These are phyloP conservation scores for Botrytis aclada DNA, from an alignment of 2,329 filamentous ascomycete species.

Conservation along the genomic window DNA sequence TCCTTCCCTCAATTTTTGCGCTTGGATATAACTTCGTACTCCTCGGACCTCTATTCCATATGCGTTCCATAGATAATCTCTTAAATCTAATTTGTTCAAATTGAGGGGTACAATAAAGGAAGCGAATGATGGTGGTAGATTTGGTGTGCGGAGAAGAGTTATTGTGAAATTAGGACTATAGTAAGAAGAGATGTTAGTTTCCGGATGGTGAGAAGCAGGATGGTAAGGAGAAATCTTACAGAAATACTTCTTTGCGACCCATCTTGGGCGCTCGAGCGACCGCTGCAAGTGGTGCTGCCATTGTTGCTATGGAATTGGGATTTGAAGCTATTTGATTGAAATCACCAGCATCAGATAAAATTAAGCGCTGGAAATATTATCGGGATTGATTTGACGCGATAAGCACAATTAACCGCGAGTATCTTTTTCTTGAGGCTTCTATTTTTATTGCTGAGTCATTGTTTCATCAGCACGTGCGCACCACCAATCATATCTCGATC, in stretches of 20 bases:
- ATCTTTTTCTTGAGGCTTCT: neutral
- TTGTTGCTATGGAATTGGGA: slow-evolving; percentile 10
- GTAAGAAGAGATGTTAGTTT: slow-evolving; percentile 13
- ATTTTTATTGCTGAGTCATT: neutral
- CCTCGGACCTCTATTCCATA: slow-evolving; percentile 72
- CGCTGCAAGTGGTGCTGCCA: slow-evolving; percentile 25
- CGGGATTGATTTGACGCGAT: neutral
- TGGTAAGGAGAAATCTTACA: slow-evolving; percentile 44
- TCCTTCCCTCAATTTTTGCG: slow-evolving; percentile 59
- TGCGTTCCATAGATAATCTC: slow-evolving; percentile 86
- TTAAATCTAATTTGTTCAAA: slow-evolving; percentile 94
- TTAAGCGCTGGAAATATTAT: slow-evolving; percentile 10
- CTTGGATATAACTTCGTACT: slow-evolving; percentile 78
- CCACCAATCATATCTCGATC: neutral
- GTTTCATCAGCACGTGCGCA: neutral
- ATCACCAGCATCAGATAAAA: slow-evolving; percentile 6
- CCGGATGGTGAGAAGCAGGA: neutral
- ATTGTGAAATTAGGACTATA: slow-evolving; percentile 76
- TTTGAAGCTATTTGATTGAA: slow-evolving; percentile 14
- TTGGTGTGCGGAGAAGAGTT: slow-evolving; percentile 70
- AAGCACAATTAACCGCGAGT: neutral
- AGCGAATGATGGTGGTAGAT: slow-evolving; percentile 75
- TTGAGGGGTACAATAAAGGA: slow-evolving; percentile 86
- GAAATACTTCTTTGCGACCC: slow-evolving; percentile 53
- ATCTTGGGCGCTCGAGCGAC: slow-evolving; percentile 38